A percentile compares a stretch with the other conserved stretches of the same genome.
Evolutionary conservation across 1,284 basidiomycete genomes (phyloP).

Genomic region (Malassezia dermatis): DNA sequence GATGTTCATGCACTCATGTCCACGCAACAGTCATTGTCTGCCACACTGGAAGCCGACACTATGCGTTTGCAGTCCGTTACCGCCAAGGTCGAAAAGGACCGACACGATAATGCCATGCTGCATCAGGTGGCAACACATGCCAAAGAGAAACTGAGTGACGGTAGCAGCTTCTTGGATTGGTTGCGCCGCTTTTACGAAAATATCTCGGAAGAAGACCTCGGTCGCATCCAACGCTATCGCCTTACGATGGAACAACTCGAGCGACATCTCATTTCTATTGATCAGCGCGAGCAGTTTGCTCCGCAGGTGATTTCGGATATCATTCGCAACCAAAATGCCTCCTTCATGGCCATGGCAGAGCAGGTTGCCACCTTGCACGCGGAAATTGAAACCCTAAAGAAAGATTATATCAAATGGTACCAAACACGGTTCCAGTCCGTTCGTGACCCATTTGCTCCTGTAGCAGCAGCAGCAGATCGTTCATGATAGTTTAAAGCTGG

Average conservation of each 20-base stretch:
- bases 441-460: slow-evolving; percentile 37
- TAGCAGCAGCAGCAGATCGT: slow-evolving; percentile 5
- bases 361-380: slow-evolving; percentile 38
- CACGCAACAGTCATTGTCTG: slow-evolving; percentile 24
- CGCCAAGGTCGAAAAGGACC: slow-evolving; percentile 30
- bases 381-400: slow-evolving; percentile 40
- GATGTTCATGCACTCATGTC: slow-evolving; percentile 36
- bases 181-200: slow-evolving; percentile 31
- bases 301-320: slow-evolving; percentile 37
- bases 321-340: slow-evolving; percentile 38
- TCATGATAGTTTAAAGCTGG: slow-evolving; percentile 22
- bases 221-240: slow-evolving; percentile 34
- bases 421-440: slow-evolving; percentile 31
- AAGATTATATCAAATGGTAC: slow-evolving; percentile 43
- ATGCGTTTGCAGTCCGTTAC: slow-evolving; percentile 21
- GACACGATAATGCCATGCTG: slow-evolving; percentile 29
- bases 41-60: slow-evolving; percentile 29
- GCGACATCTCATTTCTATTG: slow-evolving; percentile 31
- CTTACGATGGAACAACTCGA: slow-evolving; percentile 41
- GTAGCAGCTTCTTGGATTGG: slow-evolving; percentile 31
- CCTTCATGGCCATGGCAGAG: slow-evolving; percentile 42
- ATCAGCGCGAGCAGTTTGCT: slow-evolving; percentile 27
- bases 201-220: slow-evolving; percentile 26
- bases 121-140: slow-evolving; percentile 33
- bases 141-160: slow-evolving; percentile 28